These are phyloP conservation scores for Larix sibirica DNA, from an alignment of 83 land plant species.

Conservation along the genomic window DNA sequence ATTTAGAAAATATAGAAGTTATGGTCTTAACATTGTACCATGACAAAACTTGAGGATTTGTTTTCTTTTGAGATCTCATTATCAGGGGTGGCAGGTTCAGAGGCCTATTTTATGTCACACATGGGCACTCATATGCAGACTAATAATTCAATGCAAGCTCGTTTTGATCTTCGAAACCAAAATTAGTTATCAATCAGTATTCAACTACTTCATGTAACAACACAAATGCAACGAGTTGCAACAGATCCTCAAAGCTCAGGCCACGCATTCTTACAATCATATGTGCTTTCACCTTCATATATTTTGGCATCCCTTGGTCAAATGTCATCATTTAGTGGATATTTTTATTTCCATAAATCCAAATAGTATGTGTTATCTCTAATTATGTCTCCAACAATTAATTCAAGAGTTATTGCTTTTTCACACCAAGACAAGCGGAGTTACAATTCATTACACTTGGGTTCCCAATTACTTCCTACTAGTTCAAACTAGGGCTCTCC, in stretches of 20 bases:
- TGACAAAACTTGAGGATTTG: constrained; percentile 19
- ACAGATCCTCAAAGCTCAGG: constrained; percentile 1
- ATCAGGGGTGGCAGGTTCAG: neutral
- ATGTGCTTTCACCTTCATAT: constrained; percentile 24
- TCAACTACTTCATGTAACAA: neutral
- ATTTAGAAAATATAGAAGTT: constrained; percentile 16
- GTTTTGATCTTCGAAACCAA: constrained; percentile 12
- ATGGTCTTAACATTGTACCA: constrained; percentile 13
- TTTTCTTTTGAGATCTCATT: constrained; percentile 19
- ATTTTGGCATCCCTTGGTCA: constrained; percentile 19
- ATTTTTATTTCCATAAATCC: neutral
- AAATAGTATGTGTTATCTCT: constrained; percentile 12
- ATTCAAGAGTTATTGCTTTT: constrained; percentile 45
- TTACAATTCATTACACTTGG: constrained; percentile 14
- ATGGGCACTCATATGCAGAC: constrained; percentile 6
- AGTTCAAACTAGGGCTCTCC: constrained; percentile 48
- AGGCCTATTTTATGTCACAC: constrained; percentile 7
- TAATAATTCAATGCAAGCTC: constrained; percentile 17
- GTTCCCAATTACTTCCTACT: neutral
- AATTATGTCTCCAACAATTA: constrained; percentile 28
- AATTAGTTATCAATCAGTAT: neutral
- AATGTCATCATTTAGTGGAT: constrained; percentile 17
- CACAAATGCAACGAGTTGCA: constrained; percentile 5
- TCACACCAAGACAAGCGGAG: constrained; percentile 54
- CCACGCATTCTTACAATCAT: neutral